phyloP scores from a whole-genome alignment of 371 early-diverging fungal genomes.

The Mucor piriformis region DNA sequence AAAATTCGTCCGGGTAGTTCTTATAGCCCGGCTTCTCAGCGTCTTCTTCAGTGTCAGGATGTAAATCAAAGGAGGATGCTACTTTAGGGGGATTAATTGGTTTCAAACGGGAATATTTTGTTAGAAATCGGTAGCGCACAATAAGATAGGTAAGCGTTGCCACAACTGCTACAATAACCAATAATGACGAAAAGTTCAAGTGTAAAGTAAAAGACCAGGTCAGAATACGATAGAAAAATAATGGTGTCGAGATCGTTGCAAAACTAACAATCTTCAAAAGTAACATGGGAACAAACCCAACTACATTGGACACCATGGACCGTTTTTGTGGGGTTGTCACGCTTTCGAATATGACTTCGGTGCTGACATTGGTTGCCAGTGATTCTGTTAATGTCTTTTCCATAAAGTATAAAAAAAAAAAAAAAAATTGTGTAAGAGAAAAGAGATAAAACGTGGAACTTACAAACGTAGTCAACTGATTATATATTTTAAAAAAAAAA shows the following conservation, averaged over 20 bases:
- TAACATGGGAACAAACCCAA: constrained; percentile 46
- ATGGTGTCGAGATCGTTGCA: constrained; percentile 60
- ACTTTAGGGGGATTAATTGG: constrained; percentile 57
- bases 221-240: constrained; percentile 60
- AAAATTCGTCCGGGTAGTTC: constrained; percentile 81
- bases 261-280: constrained; percentile 55
- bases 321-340: constrained; percentile 30
- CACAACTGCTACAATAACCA: constrained; percentile 49
- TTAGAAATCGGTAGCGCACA: constrained; percentile 74
- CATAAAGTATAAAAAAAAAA: no score
- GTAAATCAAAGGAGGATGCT: constrained; percentile 77
- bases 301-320: constrained; percentile 18
- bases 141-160: constrained; percentile 55
- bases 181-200: constrained; percentile 63
- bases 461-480: no score
- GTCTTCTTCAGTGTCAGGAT: constrained; percentile 71
- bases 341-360: constrained; percentile 3
- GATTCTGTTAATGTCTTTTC: no score
- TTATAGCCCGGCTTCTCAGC: constrained; percentile 57
- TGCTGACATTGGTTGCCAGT: not conserved
- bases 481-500: no score
- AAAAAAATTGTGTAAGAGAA: no score
- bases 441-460: no score
- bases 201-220: constrained; percentile 74
- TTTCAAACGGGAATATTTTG: constrained; percentile 77